Base-by-base conservation (phyloP, 352 stramenopile species). In the Hyaloperonospora arabidopsidis region DNA sequence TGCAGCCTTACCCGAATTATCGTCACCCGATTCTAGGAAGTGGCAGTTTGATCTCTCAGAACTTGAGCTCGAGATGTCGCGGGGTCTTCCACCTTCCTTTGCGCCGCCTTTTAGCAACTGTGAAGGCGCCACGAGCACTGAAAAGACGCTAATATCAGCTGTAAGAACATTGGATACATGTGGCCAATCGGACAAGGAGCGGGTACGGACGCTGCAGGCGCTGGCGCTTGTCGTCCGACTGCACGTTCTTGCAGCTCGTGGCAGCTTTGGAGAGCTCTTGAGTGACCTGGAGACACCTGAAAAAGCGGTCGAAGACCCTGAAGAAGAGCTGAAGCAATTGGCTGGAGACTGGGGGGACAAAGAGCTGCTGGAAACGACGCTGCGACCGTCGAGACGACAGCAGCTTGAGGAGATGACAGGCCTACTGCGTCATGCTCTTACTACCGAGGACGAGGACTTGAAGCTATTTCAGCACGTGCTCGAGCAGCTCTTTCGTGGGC, bases 391-490 rank as follows among this genome's bases (percentile, higher is more conserved):
- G 4, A 44, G 61, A 28, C 51, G 60, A 0, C 54, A 64, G 18
- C 52, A 65, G 50, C 41, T 84, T 0, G 41, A 72, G 5, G 68
- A 83, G 40, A 76, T 78, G 61, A 73, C 59, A 14, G 44, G 45
- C 14, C 12, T 77, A 57, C 50, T 87, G 44, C 73, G 74, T 21
- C 47, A 65, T 25, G 62, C 74, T 46, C 54, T 87, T 17, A 39
- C 45, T 11, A 40, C 14, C 1, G 52, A 67, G 5, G 71, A 64
- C 28, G 58, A 49, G 2, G 70, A 76, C 38, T 34, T 84, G 45
- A 66, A 46, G 51, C 59, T 77, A 38, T 87, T 86, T 47, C 68
- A 79, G 29, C 66, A 87, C n/a, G 71, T 80, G 1, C 11, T 84
- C 1, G 72, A 85, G 54, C 67, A 83, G 51, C 23, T 86, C 0